Percentiles rank a stretch among this genome's conserved stretches.
Conservation (phyloP, 306 rosid species). For the Dryas drummondii region DNA sequence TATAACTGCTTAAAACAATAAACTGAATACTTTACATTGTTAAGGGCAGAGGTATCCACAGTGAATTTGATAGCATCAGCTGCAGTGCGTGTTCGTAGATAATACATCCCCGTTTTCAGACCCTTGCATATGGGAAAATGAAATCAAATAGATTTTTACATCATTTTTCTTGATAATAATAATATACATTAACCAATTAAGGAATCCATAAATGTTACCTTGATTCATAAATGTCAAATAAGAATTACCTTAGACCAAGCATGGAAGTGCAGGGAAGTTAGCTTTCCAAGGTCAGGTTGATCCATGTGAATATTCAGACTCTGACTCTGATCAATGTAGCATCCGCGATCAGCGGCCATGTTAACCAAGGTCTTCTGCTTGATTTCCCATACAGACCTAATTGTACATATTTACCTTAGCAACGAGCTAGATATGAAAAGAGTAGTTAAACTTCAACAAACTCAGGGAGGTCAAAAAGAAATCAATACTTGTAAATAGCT, state of each 20-base stretch:
- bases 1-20: background rate
- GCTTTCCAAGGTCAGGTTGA: conserved; percentile 74
- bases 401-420: conserved; percentile 24
- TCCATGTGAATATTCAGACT: conserved; percentile 84
- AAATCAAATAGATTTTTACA: background rate
- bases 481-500: conserved; percentile 67
- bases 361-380: conserved; percentile 79
- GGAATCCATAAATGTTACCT: background rate
- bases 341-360: conserved; percentile 82
- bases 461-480: background rate
- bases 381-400: conserved; percentile 87
- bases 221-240: background rate
- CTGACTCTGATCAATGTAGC: conserved; percentile 84
- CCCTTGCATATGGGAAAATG: conserved; percentile 42
- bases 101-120: conserved; percentile 81
- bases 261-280: conserved; percentile 81
- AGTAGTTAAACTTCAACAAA: background rate
- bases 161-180: background rate
- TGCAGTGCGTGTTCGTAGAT: conserved; percentile 72
- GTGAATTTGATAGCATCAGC: conserved; percentile 85
- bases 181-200: background rate
- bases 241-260: conserved; percentile 74
- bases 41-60: conserved; percentile 58
- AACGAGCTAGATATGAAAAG: background rate
- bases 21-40: background rate